Base-by-base conservation (phyloP, 441 rosid genomes). In the Populus hybrid region DNA sequence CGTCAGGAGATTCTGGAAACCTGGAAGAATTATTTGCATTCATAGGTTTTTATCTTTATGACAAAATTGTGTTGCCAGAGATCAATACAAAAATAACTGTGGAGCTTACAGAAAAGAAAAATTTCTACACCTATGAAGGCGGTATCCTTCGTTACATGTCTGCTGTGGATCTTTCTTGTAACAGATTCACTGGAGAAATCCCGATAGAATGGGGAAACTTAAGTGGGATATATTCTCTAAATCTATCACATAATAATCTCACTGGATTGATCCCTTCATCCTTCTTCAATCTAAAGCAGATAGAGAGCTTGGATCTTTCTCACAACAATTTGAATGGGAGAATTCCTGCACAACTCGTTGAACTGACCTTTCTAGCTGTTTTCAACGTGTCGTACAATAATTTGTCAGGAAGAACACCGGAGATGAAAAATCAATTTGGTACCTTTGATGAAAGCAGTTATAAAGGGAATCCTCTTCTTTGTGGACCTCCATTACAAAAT, bases 351-450 rank as follows among this genome's bases (percentile, higher is more conserved):
- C 67, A 72, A 4, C 67, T 81, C 3, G 12, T 11, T 9, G 57
- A 46, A 23, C 61, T 81, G 5, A 24, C 24, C 53, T 67, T 35
- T 28, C 67, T 77, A 24, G 67, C 8, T n/a, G 23, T 42, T 7
- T 77, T 81, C 46, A 71, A 36, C 28, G 83, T 81, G 8, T 70
- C 80, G 10, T 63, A 81, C 83, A 81, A 81, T 74, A 76, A 73
- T 9, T 69, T 81, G 72, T 72, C 80, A 3, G 80, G 72, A 11
- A 77, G 20, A 10, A 69, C 74, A 5, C 85, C 82, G 3, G 80
- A 82, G 12, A 24, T 28, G 42, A 67, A 71, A 34, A 32, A 20
- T 4, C 85, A 84, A 20, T 80, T 82, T 59, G 77, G 34, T 30
- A 80, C 82, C 4, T 84, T 82, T 36, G 69, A 32, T 40, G 71